phyloP scores from a whole-genome alignment of 345 rosid species.

The Syzygium oleosum region DNA sequence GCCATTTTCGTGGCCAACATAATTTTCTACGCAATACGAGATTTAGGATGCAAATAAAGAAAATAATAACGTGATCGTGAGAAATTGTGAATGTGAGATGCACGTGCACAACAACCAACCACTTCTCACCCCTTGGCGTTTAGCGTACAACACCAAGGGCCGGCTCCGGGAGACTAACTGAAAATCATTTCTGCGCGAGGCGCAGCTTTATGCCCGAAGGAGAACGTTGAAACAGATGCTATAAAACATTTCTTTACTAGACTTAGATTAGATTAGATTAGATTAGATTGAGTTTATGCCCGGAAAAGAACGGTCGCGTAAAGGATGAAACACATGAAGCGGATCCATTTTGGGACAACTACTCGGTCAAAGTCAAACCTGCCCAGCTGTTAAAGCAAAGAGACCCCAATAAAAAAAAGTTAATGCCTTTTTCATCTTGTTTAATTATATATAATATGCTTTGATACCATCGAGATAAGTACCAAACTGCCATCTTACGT shows the following conservation, averaged over 20 bases:
- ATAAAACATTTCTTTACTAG: not conserved
- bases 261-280: not conserved
- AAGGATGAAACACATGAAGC: not conserved
- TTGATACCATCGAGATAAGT: not conserved
- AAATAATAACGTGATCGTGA: not conserved
- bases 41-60: not conserved
- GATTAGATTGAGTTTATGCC: not conserved
- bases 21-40: not conserved
- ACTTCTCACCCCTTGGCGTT: not conserved
- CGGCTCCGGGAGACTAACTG: not conserved
- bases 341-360: not conserved
- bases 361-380: not conserved
- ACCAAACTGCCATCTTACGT: not conserved
- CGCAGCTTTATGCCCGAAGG: rapidly evolving
- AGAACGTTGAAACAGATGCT: not conserved
- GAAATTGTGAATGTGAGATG: not conserved
- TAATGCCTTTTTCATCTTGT: not conserved
- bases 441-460: not conserved
- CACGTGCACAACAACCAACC: no score
- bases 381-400: not conserved
- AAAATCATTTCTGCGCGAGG: not conserved
- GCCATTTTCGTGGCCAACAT: no score
- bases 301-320: not conserved
- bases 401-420: not conserved
- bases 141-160: not conserved